Evolutionary conservation across 805 yeast genomes (phyloP).

Genomic region (Ogataea saltuana): DNA sequence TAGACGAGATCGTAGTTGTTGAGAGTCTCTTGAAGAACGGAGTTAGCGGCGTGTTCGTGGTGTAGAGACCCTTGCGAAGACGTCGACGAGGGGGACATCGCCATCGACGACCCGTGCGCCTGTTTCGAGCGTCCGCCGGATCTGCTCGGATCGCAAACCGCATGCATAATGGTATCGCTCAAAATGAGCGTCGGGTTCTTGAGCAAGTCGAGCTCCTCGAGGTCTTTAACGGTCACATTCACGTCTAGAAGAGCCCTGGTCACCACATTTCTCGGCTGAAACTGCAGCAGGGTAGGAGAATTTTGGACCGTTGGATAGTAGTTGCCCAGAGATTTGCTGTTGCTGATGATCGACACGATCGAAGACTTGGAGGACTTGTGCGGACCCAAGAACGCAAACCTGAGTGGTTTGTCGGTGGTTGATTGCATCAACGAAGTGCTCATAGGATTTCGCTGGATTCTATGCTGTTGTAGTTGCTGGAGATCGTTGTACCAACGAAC

Average conservation of each 20-base stretch:
- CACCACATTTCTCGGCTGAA: slow-evolving; percentile 41
- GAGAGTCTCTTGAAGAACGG: slow-evolving; percentile 21
- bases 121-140: slow-evolving; percentile 1
- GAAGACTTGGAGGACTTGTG: slow-evolving; percentile 35
- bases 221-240: slow-evolving; percentile 43
- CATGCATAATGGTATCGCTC: slow-evolving; percentile 19
- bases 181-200: slow-evolving; percentile 15
- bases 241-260: slow-evolving; percentile 50
- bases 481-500: no score
- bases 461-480: neutral
- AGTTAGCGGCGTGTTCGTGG: neutral
- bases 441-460: neutral
- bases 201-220: slow-evolving; percentile 31
- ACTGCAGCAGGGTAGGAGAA: slow-evolving; percentile 59
- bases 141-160: slow-evolving; percentile 11
- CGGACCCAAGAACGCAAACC: slow-evolving; percentile 37
- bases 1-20: slow-evolving; percentile 34
- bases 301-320: slow-evolving; percentile 73
- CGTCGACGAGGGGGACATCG: slow-evolving; percentile 11
- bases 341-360: slow-evolving; percentile 33
- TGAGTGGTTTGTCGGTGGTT: slow-evolving; percentile 32
- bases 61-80: slow-evolving; percentile 5
- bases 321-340: slow-evolving; percentile 49
- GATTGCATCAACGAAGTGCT: slow-evolving; percentile 24
- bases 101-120: neutral